A percentile compares a stretch with the other conserved stretches of the same genome.
phyloP scores from a whole-genome alignment of 169 alveolate genomes.

The Eimeria tenella region DNA sequence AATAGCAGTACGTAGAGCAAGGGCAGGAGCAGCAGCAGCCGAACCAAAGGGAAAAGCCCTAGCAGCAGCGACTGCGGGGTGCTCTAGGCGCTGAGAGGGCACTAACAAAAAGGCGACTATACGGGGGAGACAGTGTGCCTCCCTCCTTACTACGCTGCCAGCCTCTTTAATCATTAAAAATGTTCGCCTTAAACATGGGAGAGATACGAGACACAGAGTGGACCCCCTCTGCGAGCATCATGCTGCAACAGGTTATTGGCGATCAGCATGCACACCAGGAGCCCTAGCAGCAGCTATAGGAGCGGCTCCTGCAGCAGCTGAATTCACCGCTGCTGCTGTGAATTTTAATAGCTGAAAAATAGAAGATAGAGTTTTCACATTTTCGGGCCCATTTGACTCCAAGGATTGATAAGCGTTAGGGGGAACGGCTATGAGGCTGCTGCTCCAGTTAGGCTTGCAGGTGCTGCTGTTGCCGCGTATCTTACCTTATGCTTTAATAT shows the following conservation, averaged over 20 bases:
- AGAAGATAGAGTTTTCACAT: not conserved
- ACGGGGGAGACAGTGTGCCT: not conserved
- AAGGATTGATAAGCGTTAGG: not conserved
- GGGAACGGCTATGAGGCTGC: not conserved
- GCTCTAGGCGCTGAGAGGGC: not conserved
- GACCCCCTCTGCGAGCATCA: not conserved
- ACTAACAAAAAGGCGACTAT: not conserved
- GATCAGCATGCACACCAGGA: not conserved
- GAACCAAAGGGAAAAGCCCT: not conserved
- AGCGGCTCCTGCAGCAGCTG: not conserved
- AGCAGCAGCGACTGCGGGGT: constrained; percentile 33
- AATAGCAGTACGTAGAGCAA: not conserved
- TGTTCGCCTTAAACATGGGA: not conserved
- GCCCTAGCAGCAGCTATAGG: not conserved
- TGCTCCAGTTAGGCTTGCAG: not conserved
- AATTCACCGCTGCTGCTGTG: not conserved
- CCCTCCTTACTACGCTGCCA: not conserved
- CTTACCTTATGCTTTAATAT: too few relatives aligned
- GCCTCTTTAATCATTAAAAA: not conserved
- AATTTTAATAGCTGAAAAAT: not conserved
- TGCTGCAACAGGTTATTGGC: not conserved
- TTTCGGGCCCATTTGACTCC: not conserved
- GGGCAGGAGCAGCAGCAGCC: not conserved
- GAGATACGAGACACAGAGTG: not conserved
- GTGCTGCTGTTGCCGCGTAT: not conserved